phyloP scores from a whole-genome alignment of 768 basidiomycete genomes.

The Macrolepiota dolichaula region DNA sequence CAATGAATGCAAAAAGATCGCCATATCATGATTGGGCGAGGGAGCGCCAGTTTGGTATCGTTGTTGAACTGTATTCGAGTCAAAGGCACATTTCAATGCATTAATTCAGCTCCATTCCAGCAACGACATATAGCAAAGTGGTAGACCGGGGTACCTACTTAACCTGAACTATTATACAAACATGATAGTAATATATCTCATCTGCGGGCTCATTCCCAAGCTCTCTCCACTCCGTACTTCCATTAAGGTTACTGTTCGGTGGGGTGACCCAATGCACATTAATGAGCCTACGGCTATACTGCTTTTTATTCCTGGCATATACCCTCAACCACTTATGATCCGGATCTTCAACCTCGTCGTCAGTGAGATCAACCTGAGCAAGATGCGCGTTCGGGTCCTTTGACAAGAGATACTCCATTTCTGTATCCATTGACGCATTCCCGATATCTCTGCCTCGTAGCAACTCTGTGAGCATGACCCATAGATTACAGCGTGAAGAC shows the following conservation, averaged over 20 bases:
- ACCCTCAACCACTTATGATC: not conserved
- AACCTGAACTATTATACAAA: not conserved
- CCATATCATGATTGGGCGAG: too few species aligned
- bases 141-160: not conserved
- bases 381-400: not conserved
- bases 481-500: too few species aligned
- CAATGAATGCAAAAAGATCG: too few species aligned
- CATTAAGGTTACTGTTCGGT: not conserved
- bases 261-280: not conserved
- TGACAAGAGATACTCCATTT: not conserved
- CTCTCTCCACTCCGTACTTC: not conserved
- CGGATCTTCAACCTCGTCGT: too few species aligned
- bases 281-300: not conserved
- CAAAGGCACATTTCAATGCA: too few species aligned
- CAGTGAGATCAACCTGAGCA: not conserved
- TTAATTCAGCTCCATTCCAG: too few species aligned
- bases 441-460: not conserved
- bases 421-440: too few species aligned
- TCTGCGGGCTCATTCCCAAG: not conserved
- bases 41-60: too few species aligned
- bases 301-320: not conserved
- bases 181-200: not conserved
- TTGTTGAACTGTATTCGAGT: too few species aligned
- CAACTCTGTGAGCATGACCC: not conserved
- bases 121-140: too few species aligned